phyloP scores from a whole-genome alignment of 2,329 filamentous ascomycete genomes.

The Cytospora leucostoma region DNA sequence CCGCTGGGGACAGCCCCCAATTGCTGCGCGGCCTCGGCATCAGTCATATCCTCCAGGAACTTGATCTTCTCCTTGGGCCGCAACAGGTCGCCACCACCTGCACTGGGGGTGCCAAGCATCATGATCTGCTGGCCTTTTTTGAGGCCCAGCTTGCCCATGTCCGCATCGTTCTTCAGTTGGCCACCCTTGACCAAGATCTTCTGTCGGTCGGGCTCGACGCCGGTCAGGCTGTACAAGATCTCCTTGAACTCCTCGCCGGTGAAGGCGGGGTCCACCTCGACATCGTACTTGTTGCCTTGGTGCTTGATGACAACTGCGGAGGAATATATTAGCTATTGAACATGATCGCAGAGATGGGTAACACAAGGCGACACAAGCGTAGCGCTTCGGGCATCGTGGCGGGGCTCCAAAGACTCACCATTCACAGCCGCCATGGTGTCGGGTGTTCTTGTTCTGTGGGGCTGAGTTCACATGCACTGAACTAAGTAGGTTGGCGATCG shows the following conservation, averaged over 20 bases:
- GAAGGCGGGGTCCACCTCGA: conserved; percentile 83
- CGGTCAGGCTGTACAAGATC: conserved; percentile 92
- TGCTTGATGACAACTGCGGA: conserved; percentile 84
- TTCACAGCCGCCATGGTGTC: conserved; percentile 54
- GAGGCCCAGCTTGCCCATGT: conserved; percentile 78
- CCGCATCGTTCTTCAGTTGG: conserved; percentile 92
- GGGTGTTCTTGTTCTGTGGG: conserved; percentile 16
- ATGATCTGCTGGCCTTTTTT: conserved; percentile 87
- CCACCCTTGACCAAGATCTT: conserved; percentile 94
- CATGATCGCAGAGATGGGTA: background rate
- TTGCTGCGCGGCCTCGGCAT: conserved; percentile 82
- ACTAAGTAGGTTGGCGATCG: background rate
- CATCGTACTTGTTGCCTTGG: conserved; percentile 90
- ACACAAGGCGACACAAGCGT: background rate
- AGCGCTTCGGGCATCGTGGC: background rate
- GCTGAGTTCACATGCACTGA: background rate
- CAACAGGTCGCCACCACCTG: conserved; percentile 60
- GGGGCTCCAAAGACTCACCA: conserved; percentile 44
- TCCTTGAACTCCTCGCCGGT: conserved; percentile 94
- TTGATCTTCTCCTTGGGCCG: conserved; percentile 80
- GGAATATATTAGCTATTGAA: conserved; percentile 30
- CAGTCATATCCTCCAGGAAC: conserved; percentile 97
- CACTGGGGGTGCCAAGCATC: conserved; percentile 92
- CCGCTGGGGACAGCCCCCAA: conserved; percentile 86
- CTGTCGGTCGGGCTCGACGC: conserved; percentile 93